Conservation (phyloP, 1,284 basidiomycete species). For the Sanguinoderma infundibulare region DNA sequence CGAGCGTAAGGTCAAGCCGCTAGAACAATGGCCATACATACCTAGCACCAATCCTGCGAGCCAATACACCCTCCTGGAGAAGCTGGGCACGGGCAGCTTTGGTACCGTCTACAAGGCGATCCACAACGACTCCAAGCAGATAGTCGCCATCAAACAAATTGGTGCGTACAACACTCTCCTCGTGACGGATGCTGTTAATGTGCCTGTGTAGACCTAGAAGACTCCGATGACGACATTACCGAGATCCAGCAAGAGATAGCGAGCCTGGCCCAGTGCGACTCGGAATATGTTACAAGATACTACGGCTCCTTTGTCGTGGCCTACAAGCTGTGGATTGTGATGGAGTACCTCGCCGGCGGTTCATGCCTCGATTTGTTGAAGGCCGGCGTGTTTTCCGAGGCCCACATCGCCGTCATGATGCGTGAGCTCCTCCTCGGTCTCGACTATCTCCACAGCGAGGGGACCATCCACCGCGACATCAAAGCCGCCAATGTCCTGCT, state of each 20-base stretch:
- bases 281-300: conserved; percentile 94
- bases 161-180: conserved; percentile 51
- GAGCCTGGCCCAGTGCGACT: conserved; percentile 94
- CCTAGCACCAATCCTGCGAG: conserved; percentile 81
- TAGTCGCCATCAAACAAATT: conserved; percentile 98
- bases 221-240: conserved; percentile 93
- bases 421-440: conserved; percentile 94
- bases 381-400: conserved; percentile 88
- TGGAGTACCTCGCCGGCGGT: conserved; percentile 99
- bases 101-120: conserved; percentile 97
- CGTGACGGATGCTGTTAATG: conserved; percentile 13
- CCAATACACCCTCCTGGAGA: conserved; percentile 93
- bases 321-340: conserved; percentile 99
- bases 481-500: conserved; percentile 97
- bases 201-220: conserved; percentile 68
- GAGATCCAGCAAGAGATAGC: conserved; percentile 99
- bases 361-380: conserved; percentile 96
- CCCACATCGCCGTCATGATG: conserved; percentile 93
- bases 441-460: conserved; percentile 92
- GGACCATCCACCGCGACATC: conserved; percentile 98
- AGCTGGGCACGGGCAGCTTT: conserved; percentile 97
- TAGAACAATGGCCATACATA: conserved; percentile 64
- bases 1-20: conserved; percentile 43
- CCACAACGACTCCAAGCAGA: conserved; percentile 91
- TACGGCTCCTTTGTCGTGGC: conserved; percentile 97